These are phyloP conservation scores for Aristolochia contorta DNA, from an alignment of 164 flowering plant genomes.

Conservation along the genomic window DNA sequence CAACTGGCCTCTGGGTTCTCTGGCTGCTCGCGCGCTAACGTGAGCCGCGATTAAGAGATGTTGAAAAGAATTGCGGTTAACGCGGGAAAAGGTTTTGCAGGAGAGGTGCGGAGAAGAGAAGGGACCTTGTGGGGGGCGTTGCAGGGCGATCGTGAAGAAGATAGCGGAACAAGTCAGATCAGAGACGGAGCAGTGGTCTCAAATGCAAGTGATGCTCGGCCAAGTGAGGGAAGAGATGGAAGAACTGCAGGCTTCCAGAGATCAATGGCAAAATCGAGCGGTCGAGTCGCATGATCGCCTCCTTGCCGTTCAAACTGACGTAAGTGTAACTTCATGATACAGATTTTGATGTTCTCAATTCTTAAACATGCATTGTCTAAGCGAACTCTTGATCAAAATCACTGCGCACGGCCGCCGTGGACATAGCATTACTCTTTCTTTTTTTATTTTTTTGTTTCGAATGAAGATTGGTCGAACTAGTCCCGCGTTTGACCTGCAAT, in stretches of 20 bases:
- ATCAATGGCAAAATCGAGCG: slow-evolving; percentile 74
- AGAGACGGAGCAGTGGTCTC: slow-evolving; percentile 93
- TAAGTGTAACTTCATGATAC: slow-evolving; percentile 16
- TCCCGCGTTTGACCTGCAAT: too few relatives aligned
- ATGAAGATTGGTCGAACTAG: too few relatives aligned
- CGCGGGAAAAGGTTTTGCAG: background rate
- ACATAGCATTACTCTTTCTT: too few relatives aligned
- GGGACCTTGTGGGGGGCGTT: slow-evolving; percentile 58
- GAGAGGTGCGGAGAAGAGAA: slow-evolving; percentile 30
- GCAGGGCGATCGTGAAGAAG: slow-evolving; percentile 54
- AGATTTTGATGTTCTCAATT: too few relatives aligned
- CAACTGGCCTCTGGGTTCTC: too few relatives aligned
- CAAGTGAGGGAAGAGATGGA: slow-evolving; percentile 78
- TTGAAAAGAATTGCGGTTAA: too few relatives aligned
- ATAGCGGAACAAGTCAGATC: slow-evolving; percentile 67
- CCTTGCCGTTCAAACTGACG: slow-evolving; percentile 34
- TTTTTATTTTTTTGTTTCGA: too few relatives aligned
- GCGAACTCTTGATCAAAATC: too few relatives aligned
- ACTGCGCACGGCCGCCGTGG: too few relatives aligned
- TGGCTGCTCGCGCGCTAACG: too few relatives aligned
- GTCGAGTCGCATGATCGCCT: slow-evolving; percentile 36
- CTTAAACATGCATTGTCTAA: too few relatives aligned
- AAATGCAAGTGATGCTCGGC: slow-evolving; percentile 79
- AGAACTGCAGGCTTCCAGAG: slow-evolving; percentile 59
- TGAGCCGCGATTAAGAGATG: too few relatives aligned